Percentiles rank a stretch among this genome's conserved stretches.
phyloP scores from a whole-genome alignment of 2,329 filamentous ascomycete genomes.

The Diaporthe destruens region DNA sequence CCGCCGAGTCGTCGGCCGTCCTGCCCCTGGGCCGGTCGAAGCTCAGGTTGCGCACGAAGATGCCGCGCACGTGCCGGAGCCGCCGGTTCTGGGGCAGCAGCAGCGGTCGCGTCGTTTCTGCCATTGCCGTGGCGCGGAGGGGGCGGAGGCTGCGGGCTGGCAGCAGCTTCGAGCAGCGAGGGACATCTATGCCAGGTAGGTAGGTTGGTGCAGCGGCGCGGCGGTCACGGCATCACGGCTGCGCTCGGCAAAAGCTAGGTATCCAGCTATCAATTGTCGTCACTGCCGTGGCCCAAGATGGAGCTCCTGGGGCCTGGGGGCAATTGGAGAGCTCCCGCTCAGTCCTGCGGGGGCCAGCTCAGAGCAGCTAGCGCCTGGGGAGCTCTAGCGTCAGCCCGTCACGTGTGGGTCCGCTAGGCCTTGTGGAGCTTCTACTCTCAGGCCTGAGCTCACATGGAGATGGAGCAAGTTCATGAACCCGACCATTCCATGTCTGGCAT shows the following conservation, averaged over 20 bases:
- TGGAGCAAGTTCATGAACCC: neutral
- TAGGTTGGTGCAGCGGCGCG: neutral
- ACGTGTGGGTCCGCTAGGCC: slow-evolving; percentile 9
- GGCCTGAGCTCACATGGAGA: neutral
- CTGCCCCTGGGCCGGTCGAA: slow-evolving; percentile 69
- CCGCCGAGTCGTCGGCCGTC: slow-evolving; percentile 83
- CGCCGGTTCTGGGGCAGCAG: slow-evolving; percentile 83
- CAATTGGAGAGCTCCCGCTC: neutral
- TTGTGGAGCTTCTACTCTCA: neutral
- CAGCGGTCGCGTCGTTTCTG: slow-evolving; percentile 57
- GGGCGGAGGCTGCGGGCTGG: slow-evolving; percentile 23
- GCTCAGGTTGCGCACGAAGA: slow-evolving; percentile 88
- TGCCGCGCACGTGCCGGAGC: slow-evolving; percentile 86
- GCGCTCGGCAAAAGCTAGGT: too few species aligned
- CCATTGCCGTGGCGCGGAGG: slow-evolving; percentile 45
- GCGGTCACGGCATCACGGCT: slow-evolving; percentile 18
- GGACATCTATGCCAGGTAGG: slow-evolving; percentile 26
- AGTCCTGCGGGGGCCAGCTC: slow-evolving; percentile 1
- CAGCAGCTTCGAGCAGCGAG: slow-evolving; percentile 38
- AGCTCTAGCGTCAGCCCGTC: neutral
- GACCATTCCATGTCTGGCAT: neutral
- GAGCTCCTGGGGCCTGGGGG: slow-evolving; percentile 8
- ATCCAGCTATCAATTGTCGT: neutral
- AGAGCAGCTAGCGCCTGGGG: neutral
- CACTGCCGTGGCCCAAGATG: neutral